Percentiles rank a stretch among this genome's conserved stretches.
These are phyloP conservation scores for Coemansia sp. DNA, from an alignment of 192 early-diverging fungal species.

Conservation along the genomic window DNA sequence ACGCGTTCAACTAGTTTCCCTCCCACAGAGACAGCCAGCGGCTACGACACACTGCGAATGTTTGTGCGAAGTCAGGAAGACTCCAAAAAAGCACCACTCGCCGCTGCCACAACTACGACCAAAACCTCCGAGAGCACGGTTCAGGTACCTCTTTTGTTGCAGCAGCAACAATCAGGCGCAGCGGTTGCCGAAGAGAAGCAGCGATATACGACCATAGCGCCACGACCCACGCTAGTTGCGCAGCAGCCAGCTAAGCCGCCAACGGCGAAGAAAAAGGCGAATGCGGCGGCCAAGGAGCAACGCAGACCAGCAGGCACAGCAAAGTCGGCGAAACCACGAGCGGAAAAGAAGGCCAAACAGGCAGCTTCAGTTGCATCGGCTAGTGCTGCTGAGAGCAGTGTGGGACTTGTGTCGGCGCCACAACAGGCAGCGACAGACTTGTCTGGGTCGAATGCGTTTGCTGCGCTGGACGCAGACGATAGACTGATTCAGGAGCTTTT, in stretches of 20 bases:
- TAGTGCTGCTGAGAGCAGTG: neutral
- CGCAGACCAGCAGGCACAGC: constrained; percentile 7
- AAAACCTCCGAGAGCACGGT: neutral
- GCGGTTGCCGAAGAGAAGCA: neutral
- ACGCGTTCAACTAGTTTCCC: neutral
- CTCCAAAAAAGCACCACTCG: neutral
- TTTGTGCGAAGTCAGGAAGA: constrained; percentile 33
- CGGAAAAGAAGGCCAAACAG: neutral
- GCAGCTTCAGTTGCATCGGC: constrained; percentile 8
- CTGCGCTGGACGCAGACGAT: constrained; percentile 35
- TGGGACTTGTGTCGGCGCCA: neutral
- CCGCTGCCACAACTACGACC: neutral
- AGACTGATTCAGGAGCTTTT: constrained; percentile 49
- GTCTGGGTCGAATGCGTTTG: constrained; percentile 8
- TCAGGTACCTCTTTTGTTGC: neutral
- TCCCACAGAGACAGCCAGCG: constrained; percentile 1
- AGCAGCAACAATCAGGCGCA: neutral
- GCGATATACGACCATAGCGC: constrained; percentile 20
- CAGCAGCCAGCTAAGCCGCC: constrained; percentile 9
- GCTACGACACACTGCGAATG: constrained; percentile 9
- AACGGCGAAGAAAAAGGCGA: constrained; percentile 4
- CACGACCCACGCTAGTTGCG: constrained; percentile 12
- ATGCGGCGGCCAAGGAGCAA: constrained; percentile 12
- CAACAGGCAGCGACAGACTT: neutral
- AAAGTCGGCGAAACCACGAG: constrained; percentile 7